A percentile compares a stretch with the other conserved stretches of the same genome.
These are phyloP conservation scores for Fraxinus angustifolia DNA, from an alignment of 305 asterid genomes.

Conservation along the genomic window DNA sequence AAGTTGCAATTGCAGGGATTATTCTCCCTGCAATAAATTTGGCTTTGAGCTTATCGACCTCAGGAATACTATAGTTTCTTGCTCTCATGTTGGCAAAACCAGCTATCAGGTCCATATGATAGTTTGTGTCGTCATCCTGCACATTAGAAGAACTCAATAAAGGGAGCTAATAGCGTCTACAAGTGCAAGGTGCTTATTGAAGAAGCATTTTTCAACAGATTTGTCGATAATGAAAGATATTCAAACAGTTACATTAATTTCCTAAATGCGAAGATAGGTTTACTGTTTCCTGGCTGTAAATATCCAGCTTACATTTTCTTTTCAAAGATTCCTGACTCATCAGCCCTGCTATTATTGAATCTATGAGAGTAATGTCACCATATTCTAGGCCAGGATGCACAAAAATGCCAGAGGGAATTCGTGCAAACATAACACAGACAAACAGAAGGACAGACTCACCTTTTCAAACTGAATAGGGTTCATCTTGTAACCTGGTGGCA, in stretches of 20 bases:
- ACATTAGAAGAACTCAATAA: slow-evolving; percentile 19
- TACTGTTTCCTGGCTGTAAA: not conserved
- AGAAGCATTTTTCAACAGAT: not conserved
- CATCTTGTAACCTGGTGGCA: slow-evolving; percentile 41
- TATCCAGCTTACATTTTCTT: not conserved
- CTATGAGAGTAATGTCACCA: not conserved
- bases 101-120: slow-evolving; percentile 54
- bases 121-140: slow-evolving; percentile 58
- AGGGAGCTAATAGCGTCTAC: not conserved
- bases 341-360: not conserved
- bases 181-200: not conserved
- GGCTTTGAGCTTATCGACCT: slow-evolving; percentile 57
- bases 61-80: slow-evolving; percentile 53
- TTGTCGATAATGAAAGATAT: not conserved
- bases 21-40: slow-evolving; percentile 57
- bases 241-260: not conserved
- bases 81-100: slow-evolving; percentile 64
- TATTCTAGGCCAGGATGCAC: not conserved
- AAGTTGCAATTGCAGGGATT: slow-evolving; percentile 60
- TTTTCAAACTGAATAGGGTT: slow-evolving; percentile 45
- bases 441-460: slow-evolving; percentile 19
- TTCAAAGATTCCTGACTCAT: not conserved
- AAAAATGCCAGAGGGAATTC: not conserved
- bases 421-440: not conserved
- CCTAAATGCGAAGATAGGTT: not conserved